Evolutionary conservation across 352 stramenopile species (phyloP), one percentile per base, ranked within the genome.

Genomic region (Globisporangium paddicum): DNA sequence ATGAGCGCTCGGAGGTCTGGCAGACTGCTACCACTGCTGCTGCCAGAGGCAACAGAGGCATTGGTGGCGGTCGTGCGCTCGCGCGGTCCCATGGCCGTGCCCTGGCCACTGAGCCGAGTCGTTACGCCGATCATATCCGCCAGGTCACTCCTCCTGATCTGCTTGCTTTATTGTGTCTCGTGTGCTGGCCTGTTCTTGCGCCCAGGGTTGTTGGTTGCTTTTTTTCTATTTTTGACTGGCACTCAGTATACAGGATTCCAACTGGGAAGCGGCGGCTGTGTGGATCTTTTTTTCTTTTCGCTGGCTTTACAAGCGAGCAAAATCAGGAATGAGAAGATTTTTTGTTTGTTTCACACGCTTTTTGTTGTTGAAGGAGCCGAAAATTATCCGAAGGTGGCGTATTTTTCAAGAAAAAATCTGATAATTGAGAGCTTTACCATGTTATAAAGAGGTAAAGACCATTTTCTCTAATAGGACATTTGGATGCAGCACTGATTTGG

Each of bases 51-150:
- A 25, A 52, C 19, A 25, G 23, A 16, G 18, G 13, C 46, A 26
- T 7, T 8, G 21, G 19, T 56, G 32, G 28, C 41, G 3, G 30
- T 55, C 48, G 44, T 50, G 44, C 44, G 44, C 44, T 50, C 48
- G 32, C 32, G 28, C 10, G 47, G 13, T n/a, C 16, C 7, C n/a
- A 25, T 41, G n/a, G 19, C 47, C n/a, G n/a, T n/a, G 47, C 47
- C 16, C 34, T 37, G 47, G 47, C 48, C 30, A 56, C 35, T 56
- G 50, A 56, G 41, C 32, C 21, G 50, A 56, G 47, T 30, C 47
- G 47, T 53, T 53, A 53, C 47, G 47, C 35, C 19, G n/a, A n/a
- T n/a, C 44, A 30, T n/a, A 50, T 50, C 44, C n/a, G n/a, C n/a
- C 21, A 30, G 25, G 19, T 44, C 38, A n/a, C 38, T 44, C 38